Conservation (phyloP, 1,139 yeast genomes). For the Pichia sorboxylosa region DNA sequence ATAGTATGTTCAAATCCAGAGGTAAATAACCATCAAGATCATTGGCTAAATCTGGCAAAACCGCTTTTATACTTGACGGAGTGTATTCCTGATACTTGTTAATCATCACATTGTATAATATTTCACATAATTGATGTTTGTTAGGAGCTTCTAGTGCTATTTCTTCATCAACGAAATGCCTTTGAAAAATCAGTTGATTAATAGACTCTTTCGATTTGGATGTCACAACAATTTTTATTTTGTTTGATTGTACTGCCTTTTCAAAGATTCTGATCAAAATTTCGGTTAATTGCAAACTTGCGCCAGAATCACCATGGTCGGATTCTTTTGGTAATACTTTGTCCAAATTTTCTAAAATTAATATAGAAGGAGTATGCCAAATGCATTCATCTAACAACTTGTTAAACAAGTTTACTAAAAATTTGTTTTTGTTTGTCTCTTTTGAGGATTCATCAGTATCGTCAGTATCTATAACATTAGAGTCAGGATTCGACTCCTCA, state of each 20-base stretch:
- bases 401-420: conserved; percentile 37
- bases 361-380: conserved; percentile 71
- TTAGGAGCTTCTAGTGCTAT: conserved; percentile 59
- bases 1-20: conserved; percentile 59
- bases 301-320: conserved; percentile 55
- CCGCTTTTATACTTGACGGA: conserved; percentile 30
- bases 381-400: conserved; percentile 49
- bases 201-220: conserved; percentile 55
- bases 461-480: background rate
- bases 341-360: conserved; percentile 76
- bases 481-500: conserved; percentile 2
- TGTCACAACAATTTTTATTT: conserved; percentile 44
- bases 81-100: conserved; percentile 7
- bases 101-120: conserved; percentile 38
- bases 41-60: conserved; percentile 53
- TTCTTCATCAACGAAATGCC: conserved; percentile 60
- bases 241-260: conserved; percentile 30
- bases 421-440: conserved; percentile 31
- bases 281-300: conserved; percentile 49
- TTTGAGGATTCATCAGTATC: background rate
- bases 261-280: conserved; percentile 29
- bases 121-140: conserved; percentile 43
- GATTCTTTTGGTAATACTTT: conserved; percentile 58
- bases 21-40: conserved; percentile 90
- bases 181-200: conserved; percentile 49